Conservation (phyloP, 192 early-diverging fungal genomes). For the Coemansia sp. region DNA sequence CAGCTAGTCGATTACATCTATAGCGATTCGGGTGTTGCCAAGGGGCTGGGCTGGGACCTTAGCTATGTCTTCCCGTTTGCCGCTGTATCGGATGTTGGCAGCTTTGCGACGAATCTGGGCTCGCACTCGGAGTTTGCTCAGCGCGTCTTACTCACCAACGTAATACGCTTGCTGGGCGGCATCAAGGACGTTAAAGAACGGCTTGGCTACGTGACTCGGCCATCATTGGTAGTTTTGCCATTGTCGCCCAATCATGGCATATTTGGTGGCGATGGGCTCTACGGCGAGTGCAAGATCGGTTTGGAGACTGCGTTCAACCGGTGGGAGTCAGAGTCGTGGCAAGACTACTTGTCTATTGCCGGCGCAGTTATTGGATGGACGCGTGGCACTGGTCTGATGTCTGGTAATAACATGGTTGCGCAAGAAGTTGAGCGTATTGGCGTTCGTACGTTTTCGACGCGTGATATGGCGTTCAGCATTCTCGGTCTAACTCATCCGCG, state of each 20-base stretch:
- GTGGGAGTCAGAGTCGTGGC: constrained; percentile 89
- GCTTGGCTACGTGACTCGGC: constrained; percentile 72
- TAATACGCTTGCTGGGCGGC: constrained; percentile 78
- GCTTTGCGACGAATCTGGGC: constrained; percentile 78
- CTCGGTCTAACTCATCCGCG: constrained; percentile 86
- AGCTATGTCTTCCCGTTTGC: constrained; percentile 94
- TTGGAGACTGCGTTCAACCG: constrained; percentile 88
- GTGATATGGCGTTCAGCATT: constrained; percentile 97
- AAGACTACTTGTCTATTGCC: constrained; percentile 77
- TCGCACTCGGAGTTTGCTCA: constrained; percentile 87
- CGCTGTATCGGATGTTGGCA: constrained; percentile 82
- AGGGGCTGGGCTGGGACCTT: constrained; percentile 79
- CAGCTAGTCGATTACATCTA: constrained; percentile 84
- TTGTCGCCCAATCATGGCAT: constrained; percentile 95
- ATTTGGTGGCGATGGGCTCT: constrained; percentile 91
- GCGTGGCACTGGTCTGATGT: constrained; percentile 95
- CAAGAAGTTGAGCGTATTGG: constrained; percentile 91
- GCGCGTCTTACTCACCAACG: constrained; percentile 90
- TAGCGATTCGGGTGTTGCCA: constrained; percentile 45
- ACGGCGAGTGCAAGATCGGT: constrained; percentile 89
- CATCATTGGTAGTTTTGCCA: constrained; percentile 81
- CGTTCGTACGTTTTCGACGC: constrained; percentile 88
- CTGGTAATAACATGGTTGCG: constrained; percentile 87
- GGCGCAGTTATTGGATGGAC: constrained; percentile 96
- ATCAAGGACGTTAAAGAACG: constrained; percentile 81